These are phyloP conservation scores for Picochlorum sp. DNA, from an alignment of 139 green algal genomes.

Conservation along the genomic window DNA sequence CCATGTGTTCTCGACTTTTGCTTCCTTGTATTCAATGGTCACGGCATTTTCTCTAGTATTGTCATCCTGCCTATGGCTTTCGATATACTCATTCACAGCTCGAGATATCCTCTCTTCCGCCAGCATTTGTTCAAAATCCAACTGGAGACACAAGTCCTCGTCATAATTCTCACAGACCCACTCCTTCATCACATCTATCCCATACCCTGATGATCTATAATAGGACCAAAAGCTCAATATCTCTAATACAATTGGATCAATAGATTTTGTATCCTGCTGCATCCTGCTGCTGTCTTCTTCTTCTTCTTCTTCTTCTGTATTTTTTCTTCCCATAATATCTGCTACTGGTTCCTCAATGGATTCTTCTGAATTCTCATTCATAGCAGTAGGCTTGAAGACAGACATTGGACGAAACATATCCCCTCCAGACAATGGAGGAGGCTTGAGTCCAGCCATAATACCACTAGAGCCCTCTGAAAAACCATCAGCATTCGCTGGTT, in stretches of 20 bases:
- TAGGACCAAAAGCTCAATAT: constrained; percentile 6
- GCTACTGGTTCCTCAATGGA: too few relatives aligned
- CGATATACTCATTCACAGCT: constrained; percentile 1
- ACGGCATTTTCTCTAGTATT: neutral
- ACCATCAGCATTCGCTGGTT: too few relatives aligned
- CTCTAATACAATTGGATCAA: constrained; percentile 11
- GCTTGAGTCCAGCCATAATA: constrained; percentile 8
- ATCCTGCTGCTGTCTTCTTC: neutral
- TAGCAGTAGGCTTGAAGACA: too few relatives aligned
- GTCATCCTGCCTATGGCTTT: neutral
- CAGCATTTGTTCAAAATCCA: constrained; percentile 10
- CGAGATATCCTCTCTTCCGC: neutral
- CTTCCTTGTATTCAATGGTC: neutral
- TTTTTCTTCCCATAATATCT: too few relatives aligned
- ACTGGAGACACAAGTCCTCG: neutral
- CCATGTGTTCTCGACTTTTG: too few relatives aligned
- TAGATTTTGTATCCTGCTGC: neutral
- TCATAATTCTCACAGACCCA: constrained; percentile 12
- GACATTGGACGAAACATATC: too few relatives aligned
- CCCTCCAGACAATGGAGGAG: neutral
- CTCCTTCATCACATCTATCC: constrained; percentile 5
- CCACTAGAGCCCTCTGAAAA: neutral
- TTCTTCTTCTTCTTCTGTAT: too few relatives aligned
- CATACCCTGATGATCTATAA: constrained; percentile 4
- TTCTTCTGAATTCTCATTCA: too few relatives aligned